Base-by-base conservation (phyloP, 2,329 filamentous ascomycete species). In the Diaporthe sp. region DNA sequence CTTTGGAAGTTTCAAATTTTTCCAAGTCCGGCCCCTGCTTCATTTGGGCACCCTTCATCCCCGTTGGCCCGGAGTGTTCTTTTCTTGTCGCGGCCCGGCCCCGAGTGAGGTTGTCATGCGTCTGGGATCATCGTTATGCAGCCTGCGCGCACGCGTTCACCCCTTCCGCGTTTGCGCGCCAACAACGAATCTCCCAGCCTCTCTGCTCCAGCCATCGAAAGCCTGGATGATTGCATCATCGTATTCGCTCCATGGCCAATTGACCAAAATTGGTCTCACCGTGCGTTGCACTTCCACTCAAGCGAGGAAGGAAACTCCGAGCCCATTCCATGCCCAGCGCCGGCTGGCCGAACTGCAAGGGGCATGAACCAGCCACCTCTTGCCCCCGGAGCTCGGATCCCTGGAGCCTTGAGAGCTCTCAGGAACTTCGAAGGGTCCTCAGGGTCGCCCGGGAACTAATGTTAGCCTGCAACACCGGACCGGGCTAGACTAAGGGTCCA, bases 361-460 rank as follows among this genome's bases (percentile, higher is more conserved):
- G 22, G 34, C 34, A 28, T 55, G n/a, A 34, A 53, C 39, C 51
- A 55, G 61, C 39, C 55, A 62, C 71, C 46, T 31, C 34, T 62
- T 7, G 53, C 53, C 34, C 28, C 71, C 49, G 37, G 34, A 65
- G 58, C 58, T 65, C 67, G 46, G 37, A 57, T 73, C 34, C 25
- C 49, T 42, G 58, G 71, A 46, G 17, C 44, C 28, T 34, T 37
- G 71, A 49, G n/a, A 51, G 7, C 13, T 25, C n/a, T 39, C 22
- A 53, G 4, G 25, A 61, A 28, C 49, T 55, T 37, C n/a, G 7
- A 55, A 61, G 57, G 71, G 44, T 60, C 44, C 49, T 53, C 44
- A 72, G 71, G 71, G 57, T 62, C 57, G 31, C 25, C 44, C 71
- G 71, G 70, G 71, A 72, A 31, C 58, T 72, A 62, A 53, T 37